These are phyloP conservation scores for Hydnum rufescens DNA, from an alignment of 768 basidiomycete genomes.

Conservation along the genomic window DNA sequence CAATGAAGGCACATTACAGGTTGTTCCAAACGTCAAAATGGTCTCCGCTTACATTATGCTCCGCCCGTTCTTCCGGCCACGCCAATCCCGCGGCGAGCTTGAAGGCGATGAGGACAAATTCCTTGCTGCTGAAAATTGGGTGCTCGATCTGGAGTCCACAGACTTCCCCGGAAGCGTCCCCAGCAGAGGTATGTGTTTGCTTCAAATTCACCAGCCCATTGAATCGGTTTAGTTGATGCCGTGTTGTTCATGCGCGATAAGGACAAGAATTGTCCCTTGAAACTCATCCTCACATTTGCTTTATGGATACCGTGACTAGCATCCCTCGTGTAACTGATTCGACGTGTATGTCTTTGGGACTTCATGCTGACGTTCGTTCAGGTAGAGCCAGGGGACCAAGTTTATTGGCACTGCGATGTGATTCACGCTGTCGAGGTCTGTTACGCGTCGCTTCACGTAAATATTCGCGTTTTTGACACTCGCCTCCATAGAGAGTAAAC, in stretches of 20 bases:
- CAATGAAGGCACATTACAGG: slow-evolving; percentile 39
- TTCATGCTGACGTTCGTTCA: background rate
- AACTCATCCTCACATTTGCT: slow-evolving; percentile 48
- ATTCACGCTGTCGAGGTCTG: slow-evolving; percentile 2
- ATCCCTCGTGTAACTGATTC: slow-evolving; percentile 40
- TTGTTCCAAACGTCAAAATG: slow-evolving; percentile 37
- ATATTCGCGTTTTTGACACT: background rate
- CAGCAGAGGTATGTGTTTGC: slow-evolving; percentile 19
- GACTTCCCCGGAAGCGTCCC: slow-evolving; percentile 35
- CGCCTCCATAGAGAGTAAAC: background rate
- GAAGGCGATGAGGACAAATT: slow-evolving; percentile 11
- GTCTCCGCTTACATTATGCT: slow-evolving; percentile 41
- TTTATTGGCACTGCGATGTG: slow-evolving; percentile 9
- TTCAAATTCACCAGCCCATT: background rate
- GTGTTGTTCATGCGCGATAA: background rate
- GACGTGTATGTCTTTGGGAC: slow-evolving; percentile 35
- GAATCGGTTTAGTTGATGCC: background rate
- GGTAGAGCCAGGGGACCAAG: slow-evolving; percentile 3
- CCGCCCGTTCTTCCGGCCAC: slow-evolving; percentile 41
- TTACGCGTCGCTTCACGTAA: background rate
- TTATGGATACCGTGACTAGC: slow-evolving; percentile 32
- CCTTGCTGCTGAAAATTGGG: slow-evolving; percentile 33
- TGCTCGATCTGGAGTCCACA: slow-evolving; percentile 28
- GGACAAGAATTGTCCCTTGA: slow-evolving; percentile 32
- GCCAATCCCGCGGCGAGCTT: background rate